A percentile compares a stretch with the other conserved stretches of the same genome.
Conservation (phyloP, 345 rosid genomes). For the Populus euphratica region DNA sequence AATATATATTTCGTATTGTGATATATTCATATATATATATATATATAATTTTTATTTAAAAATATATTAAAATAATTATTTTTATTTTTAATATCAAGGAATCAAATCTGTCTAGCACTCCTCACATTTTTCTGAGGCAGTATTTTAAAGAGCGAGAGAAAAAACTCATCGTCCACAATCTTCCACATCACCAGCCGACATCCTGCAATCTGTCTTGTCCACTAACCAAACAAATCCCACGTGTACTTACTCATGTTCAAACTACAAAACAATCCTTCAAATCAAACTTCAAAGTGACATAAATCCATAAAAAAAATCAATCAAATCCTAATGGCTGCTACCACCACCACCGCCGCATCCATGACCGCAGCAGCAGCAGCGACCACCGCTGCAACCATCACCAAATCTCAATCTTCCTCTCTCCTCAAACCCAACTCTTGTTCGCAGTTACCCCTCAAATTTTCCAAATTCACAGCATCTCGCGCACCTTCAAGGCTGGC, state of each 20-base stretch:
- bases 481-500: slow-evolving; percentile 25
- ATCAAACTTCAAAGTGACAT: not conserved
- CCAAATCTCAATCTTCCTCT: not conserved
- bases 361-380: not conserved
- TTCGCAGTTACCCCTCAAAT: slow-evolving; percentile 1
- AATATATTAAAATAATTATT: too few species aligned
- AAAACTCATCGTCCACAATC: too few species aligned
- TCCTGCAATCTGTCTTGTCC: too few species aligned
- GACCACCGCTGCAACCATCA: not conserved
- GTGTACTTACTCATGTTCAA: not conserved
- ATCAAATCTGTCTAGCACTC: too few species aligned
- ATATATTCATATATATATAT: too few species aligned
- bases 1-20: too few species aligned
- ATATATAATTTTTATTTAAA: too few species aligned
- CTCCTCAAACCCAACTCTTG: not conserved
- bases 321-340: not conserved
- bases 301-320: not conserved
- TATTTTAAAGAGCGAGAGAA: too few species aligned
- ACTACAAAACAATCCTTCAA: not conserved
- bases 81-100: too few species aligned
- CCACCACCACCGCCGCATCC: not conserved
- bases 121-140: too few species aligned
- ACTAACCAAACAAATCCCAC: not conserved
- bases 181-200: too few species aligned
- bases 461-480: slow-evolving; percentile 13